A percentile compares a stretch with the other conserved stretches of the same genome.
Evolutionary conservation across 2,329 filamentous ascomycete species (phyloP).

Genomic region (Colletotrichum falcatum): DNA sequence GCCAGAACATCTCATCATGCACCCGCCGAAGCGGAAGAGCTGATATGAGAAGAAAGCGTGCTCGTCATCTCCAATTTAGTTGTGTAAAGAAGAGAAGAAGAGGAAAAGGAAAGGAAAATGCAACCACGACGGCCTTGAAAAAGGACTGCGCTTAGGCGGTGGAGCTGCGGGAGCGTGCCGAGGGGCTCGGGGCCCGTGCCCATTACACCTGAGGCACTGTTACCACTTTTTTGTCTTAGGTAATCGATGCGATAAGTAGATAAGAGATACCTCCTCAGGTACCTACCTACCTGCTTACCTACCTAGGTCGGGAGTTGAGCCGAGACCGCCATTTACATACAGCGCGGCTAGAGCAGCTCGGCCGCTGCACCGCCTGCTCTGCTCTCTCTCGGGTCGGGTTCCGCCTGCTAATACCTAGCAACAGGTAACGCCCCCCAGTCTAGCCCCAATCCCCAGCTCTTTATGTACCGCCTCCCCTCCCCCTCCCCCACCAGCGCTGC

Average conservation of each 20-base stretch:
- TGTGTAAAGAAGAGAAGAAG: constrained; percentile 67
- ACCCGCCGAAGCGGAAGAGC: constrained; percentile 64
- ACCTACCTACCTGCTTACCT: not conserved
- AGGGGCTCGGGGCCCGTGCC: constrained; percentile 11
- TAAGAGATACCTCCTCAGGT: not conserved
- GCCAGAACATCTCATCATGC: constrained; percentile 75
- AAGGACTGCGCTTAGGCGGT: constrained; percentile 30
- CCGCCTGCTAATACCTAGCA: constrained; percentile 10
- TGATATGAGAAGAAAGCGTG: constrained; percentile 70
- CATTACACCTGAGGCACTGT: not conserved
- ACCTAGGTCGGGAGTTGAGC: constrained; percentile 8
- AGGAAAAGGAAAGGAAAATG: constrained; percentile 43
- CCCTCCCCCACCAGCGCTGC: constrained; percentile 22
- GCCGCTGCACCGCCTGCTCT: constrained; percentile 15
- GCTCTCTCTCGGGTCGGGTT: constrained; percentile 30
- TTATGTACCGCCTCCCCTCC: constrained; percentile 32
- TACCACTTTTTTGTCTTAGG: not conserved
- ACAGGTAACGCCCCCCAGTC: not conserved
- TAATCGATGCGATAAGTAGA: not conserved
- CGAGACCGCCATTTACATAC: constrained; percentile 12
- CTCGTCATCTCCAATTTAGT: constrained; percentile 87
- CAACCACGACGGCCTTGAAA: constrained; percentile 16
- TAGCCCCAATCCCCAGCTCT: constrained; percentile 21
- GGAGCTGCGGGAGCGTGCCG: constrained; percentile 20
- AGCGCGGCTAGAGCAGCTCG: constrained; percentile 9